Base-by-base conservation (phyloP, 345 rosid genomes). In the Aethionema arabicum region DNA sequence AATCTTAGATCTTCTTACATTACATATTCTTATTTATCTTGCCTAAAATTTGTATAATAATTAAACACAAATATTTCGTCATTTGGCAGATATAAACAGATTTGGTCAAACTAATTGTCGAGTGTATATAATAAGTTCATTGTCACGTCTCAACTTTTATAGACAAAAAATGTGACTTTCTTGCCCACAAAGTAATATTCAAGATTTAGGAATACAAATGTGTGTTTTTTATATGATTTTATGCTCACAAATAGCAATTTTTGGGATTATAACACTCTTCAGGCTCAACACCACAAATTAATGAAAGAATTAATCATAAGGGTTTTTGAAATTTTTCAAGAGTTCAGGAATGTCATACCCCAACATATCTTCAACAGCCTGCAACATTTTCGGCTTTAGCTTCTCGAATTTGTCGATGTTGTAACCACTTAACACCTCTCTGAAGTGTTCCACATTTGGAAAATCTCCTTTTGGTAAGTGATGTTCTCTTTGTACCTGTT, bases 381-480 rank as follows among this genome's bases (percentile, higher is more conserved):
- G 96, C 68, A 85, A 76, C 96, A 90, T 83, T 75, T 93, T 93
- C 8, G 92, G 87, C 74, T 87, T 90, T 56, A 93, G 78, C 77
- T 79, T 90, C 81, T 93, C 97, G 21, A 93, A 90, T 67, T 80
- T 84, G 74, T 90, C 96, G 2, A 93, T 60, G 77, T 54, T 87
- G 84, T 90, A 84, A 41, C 99, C 92, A 29, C 72, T 76, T 70
- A 93, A 73, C 14, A 77, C 60, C 76, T 90, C 96, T 77, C 70
- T 78, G 67, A 90, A 93, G 2, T 87, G 88, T 7, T 87, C 96
- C 1, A 78, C 90, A 39, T 84, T 87, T 8, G 99, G 97, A 61
- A 93, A 87, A 73, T 90, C 97, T 5, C 99, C 96, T 8, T 82
- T 78, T 29, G 97, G 99, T 48, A 90, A 78, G 68, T 84, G 96